phyloP scores from a whole-genome alignment of 2,329 filamentous ascomycete species.

The Arthrobotrys megalospora region DNA sequence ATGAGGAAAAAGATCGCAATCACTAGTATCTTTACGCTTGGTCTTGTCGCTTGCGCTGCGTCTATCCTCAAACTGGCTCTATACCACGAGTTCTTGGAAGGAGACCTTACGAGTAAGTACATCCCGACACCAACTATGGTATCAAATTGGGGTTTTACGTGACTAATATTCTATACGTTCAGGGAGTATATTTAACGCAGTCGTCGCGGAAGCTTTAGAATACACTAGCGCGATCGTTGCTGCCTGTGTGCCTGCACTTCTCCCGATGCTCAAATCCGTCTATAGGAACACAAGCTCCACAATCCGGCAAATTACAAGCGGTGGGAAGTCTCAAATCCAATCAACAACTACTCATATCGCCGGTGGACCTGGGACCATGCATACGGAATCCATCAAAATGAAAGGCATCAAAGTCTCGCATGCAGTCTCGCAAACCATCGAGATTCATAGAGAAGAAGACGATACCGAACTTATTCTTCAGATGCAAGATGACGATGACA shows the following conservation, averaged over 20 bases:
- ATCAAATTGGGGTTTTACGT: background rate
- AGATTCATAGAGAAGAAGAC: conserved; percentile 37
- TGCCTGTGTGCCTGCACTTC: conserved; percentile 53
- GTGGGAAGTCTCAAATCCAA: conserved; percentile 42
- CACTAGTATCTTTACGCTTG: conserved; percentile 47
- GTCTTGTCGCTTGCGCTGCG: conserved; percentile 47
- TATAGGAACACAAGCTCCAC: conserved; percentile 48
- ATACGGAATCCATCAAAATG: conserved; percentile 54
- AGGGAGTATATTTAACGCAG: conserved; percentile 43
- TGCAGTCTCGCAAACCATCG: conserved; percentile 52
- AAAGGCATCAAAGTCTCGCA: conserved; percentile 57
- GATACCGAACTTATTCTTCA: conserved; percentile 46
- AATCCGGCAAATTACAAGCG: conserved; percentile 50
- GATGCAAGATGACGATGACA: conserved; percentile 33
- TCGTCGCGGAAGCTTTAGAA: conserved; percentile 47
- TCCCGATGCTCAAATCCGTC: conserved; percentile 55
- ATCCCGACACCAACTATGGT: background rate
- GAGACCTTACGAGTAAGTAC: conserved; percentile 50
- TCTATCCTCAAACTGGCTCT: conserved; percentile 52
- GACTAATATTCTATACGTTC: background rate
- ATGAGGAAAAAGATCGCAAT: conserved; percentile 53
- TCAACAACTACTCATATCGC: conserved; percentile 55
- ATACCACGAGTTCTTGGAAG: conserved; percentile 31
- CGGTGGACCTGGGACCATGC: conserved; percentile 17
- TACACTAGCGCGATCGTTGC: conserved; percentile 55